These are phyloP conservation scores for sweet orange (Citrus sinensis) DNA, from an alignment of 345 rosid genomes.

Conservation along the genomic window DNA sequence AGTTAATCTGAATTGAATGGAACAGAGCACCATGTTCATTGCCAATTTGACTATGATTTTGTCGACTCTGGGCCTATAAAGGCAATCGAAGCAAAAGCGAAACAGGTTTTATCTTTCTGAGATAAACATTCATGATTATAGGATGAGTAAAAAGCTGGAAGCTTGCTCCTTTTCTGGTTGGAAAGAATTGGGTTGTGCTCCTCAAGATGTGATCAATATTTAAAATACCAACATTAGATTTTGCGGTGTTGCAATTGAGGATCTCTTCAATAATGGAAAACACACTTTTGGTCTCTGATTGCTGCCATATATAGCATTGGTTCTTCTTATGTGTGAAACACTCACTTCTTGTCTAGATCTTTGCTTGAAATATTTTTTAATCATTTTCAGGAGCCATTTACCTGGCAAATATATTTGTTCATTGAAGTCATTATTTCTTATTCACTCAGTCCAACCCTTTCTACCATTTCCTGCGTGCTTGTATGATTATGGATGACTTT, in stretches of 20 bases:
- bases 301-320: not conserved
- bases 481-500: not conserved
- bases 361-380: not conserved
- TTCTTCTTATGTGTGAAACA: not conserved
- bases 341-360: not conserved
- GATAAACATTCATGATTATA: not conserved
- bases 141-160: not conserved
- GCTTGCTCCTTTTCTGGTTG: not conserved
- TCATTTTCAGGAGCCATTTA: not conserved
- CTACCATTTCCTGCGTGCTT: not conserved
- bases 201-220: not conserved
- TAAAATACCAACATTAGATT: not conserved
- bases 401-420: not conserved
- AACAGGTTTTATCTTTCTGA: not conserved
- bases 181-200: not conserved
- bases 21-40: not conserved
- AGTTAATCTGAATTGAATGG: not conserved
- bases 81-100: not conserved
- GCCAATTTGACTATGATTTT: not conserved
- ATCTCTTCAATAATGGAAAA: conserved; percentile 1
- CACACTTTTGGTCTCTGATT: not conserved
- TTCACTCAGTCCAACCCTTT: not conserved
- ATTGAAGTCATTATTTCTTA: not conserved
- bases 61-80: not conserved
- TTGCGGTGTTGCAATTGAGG: not conserved